Evolutionary conservation across 768 basidiomycete genomes (phyloP), one percentile per base, ranked within the genome.

Genomic region (Omphalotus guepiniiformis): DNA sequence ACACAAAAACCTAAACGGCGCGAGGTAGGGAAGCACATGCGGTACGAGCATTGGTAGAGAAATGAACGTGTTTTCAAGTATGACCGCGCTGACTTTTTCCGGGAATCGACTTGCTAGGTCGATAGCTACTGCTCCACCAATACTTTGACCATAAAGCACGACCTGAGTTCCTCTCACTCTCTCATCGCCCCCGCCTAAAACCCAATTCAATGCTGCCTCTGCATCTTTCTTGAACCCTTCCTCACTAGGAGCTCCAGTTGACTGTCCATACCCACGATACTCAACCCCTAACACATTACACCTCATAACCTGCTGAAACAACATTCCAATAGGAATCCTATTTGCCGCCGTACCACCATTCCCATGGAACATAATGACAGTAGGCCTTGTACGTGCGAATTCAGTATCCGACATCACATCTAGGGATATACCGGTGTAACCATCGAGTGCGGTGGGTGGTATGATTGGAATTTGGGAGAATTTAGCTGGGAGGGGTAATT

Each of bases 271-370:
- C 15, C 93, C 93, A 58, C 95, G 71, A 60, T 99, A 99, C 41
- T 88, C 93, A 49, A 95, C 68, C 86, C 96, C 93, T 32, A 98
- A 69, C 2, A 97, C 93, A 61, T 98, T 98, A 63, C 93, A 96
- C 13, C 89, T 75, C 81, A 92, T 83, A 58, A 80, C 80, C 39
- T 80, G 46, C 21, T 47, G 46, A 62, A 98, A 95, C 27, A 93
- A 76, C 43, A 79, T 77, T 0, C 88, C 95, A 18, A 97, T 70
- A 1, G 95, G 95, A 59, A 99, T 78, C 13, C 46, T 79, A 59
- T 98, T 95, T 1, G 95, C 94, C 30, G 82, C 72, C 55, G 91
- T 92, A 9, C 88, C 88, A 0, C 83, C 88, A 57, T 91, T 90
- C 6, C 95, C 95, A 55, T 97, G 94, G 48, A 96, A 93, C 83